A percentile compares a stretch with the other conserved stretches of the same genome.
phyloP scores from a whole-genome alignment of 352 stramenopile genomes.

The Achlya hypogyna region DNA sequence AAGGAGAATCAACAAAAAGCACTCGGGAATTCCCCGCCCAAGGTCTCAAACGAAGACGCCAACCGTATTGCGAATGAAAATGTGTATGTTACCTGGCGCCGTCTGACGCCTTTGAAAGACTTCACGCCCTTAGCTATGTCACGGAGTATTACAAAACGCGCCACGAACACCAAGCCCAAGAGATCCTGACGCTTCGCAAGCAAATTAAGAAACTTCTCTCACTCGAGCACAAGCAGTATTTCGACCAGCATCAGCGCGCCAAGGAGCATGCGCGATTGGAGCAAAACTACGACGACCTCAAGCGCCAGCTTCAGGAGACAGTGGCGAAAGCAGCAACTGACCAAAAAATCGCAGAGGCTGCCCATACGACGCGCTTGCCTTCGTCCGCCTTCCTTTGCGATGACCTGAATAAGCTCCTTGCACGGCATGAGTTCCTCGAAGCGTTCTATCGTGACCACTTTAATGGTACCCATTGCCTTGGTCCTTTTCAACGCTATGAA shows the following conservation, averaged over 20 bases:
- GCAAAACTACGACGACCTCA: slow-evolving; percentile 37
- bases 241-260: slow-evolving; percentile 45
- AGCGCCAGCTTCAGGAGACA: slow-evolving; percentile 34
- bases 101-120: neutral
- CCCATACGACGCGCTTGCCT: neutral
- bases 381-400: neutral
- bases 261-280: slow-evolving; percentile 42
- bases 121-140: slow-evolving; percentile 28
- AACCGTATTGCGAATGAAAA: slow-evolving; percentile 38
- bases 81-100: slow-evolving; percentile 21
- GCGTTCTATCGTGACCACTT: neutral
- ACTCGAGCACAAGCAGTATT: slow-evolving; percentile 63
- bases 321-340: slow-evolving; percentile 17
- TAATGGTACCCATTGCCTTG: neutral
- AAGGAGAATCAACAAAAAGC: slow-evolving; percentile 23
- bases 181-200: slow-evolving; percentile 28
- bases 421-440: slow-evolving; percentile 16
- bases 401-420: slow-evolving; percentile 1
- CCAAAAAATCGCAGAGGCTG: neutral
- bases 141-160: slow-evolving; percentile 46
- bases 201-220: slow-evolving; percentile 72
- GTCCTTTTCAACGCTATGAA: neutral
- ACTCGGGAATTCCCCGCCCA: neutral
- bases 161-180: slow-evolving; percentile 28
- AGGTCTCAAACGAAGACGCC: slow-evolving; percentile 6